phyloP scores from a whole-genome alignment of 441 rosid genomes.

The Populus hybrid region DNA sequence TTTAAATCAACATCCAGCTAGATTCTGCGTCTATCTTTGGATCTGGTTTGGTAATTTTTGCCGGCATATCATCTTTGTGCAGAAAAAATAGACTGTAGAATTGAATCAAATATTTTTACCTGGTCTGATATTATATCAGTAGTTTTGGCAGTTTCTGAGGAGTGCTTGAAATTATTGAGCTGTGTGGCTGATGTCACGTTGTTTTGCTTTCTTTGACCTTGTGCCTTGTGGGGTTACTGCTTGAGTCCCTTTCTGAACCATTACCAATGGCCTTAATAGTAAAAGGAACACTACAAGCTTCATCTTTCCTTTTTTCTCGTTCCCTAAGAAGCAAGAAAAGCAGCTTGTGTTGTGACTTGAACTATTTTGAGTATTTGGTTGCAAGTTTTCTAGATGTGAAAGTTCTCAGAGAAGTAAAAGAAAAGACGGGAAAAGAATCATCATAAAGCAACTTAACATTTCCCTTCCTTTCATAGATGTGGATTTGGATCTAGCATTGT shows the following conservation, averaged over 20 bases:
- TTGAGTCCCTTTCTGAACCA: slow-evolving; percentile 35
- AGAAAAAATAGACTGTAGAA: slow-evolving; percentile 8
- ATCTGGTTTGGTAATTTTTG: not conserved
- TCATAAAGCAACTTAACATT: slow-evolving; percentile 24
- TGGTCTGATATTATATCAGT: slow-evolving; percentile 6
- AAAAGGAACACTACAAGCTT: slow-evolving; percentile 18
- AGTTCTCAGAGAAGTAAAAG: slow-evolving; percentile 25
- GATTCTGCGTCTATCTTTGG: not conserved
- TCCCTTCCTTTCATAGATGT: slow-evolving; percentile 21
- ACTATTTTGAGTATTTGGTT: slow-evolving; percentile 23
- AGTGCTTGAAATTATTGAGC: slow-evolving; percentile 25
- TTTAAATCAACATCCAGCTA: not conserved
- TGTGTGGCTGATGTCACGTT: slow-evolving; percentile 22
- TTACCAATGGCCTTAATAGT: slow-evolving; percentile 26
- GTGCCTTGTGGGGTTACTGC: slow-evolving; percentile 31
- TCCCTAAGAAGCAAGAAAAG: slow-evolving; percentile 20
- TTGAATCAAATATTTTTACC: slow-evolving; percentile 7
- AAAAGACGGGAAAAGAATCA: slow-evolving; percentile 15
- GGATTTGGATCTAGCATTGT: slow-evolving; percentile 2
- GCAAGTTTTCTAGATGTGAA: slow-evolving; percentile 27
- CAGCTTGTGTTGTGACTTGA: slow-evolving; percentile 18
- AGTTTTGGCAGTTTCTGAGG: slow-evolving; percentile 18
- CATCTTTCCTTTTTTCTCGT: slow-evolving; percentile 21
- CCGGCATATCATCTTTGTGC: not conserved
- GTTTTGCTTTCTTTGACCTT: slow-evolving; percentile 24